Conservation (phyloP, 1,284 basidiomycete species). For the Tilletia horrida region DNA sequence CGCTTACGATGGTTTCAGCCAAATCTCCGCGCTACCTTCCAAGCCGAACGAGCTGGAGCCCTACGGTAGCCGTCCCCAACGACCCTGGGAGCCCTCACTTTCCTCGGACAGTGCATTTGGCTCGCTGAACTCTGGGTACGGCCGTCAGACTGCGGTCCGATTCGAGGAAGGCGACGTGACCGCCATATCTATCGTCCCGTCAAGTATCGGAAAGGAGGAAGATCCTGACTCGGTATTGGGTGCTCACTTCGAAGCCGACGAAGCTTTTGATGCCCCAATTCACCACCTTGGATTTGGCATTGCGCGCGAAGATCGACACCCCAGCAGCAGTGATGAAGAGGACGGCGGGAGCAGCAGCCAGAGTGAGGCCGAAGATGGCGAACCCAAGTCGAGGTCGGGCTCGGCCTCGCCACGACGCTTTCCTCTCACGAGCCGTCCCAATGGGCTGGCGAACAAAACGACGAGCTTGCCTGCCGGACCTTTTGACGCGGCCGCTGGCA, state of each 20-base stretch:
- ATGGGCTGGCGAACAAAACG: slow-evolving; percentile 14
- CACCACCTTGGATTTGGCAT: neutral
- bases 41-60: slow-evolving; percentile 5
- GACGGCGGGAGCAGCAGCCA: slow-evolving; percentile 10
- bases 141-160: neutral
- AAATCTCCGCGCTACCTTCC: neutral
- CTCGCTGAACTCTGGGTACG: neutral
- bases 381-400: neutral
- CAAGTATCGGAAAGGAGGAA: neutral
- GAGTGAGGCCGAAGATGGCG: slow-evolving; percentile 9
- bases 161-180: slow-evolving; percentile 1
- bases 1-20: neutral
- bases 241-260: slow-evolving; percentile 14
- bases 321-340: slow-evolving; percentile 8
- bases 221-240: slow-evolving; percentile 1
- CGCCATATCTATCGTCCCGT: slow-evolving; percentile 6
- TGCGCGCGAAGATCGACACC: neutral
- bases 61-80: slow-evolving; percentile 8
- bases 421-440: neutral
- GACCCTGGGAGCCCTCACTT: slow-evolving; percentile 2
- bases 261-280: neutral
- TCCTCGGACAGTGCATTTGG: neutral
- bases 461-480: slow-evolving; percentile 3
- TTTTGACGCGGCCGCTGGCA: neutral
- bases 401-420: neutral